These are phyloP conservation scores for Thermomyces lanuginosus DNA, from an alignment of 2,329 filamentous ascomycete genomes.

Conservation along the genomic window DNA sequence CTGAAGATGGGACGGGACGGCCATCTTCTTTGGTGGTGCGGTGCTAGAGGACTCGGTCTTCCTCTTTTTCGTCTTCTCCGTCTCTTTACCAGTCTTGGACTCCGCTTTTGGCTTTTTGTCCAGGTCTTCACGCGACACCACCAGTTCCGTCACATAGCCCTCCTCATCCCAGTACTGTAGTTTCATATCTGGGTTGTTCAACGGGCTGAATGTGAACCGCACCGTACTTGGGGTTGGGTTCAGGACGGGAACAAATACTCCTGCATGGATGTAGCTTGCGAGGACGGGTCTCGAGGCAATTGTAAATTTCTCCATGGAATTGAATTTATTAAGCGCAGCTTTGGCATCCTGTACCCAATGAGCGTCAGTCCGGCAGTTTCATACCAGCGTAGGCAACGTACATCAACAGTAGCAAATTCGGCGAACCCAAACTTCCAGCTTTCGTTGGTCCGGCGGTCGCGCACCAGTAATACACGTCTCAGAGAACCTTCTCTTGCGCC, in stretches of 20 bases:
- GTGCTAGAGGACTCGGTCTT: conserved; percentile 28
- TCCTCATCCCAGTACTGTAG: conserved; percentile 64
- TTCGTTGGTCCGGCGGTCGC: conserved; percentile 53
- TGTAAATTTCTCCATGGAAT: conserved; percentile 57
- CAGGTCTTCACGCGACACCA: conserved; percentile 39
- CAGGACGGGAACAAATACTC: conserved; percentile 63
- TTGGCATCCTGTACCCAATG: conserved; percentile 42
- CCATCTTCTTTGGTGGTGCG: conserved; percentile 27
- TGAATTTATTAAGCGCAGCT: conserved; percentile 55
- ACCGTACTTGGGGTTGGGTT: conserved; percentile 42
- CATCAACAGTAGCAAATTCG: conserved; percentile 58
- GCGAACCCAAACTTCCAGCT: conserved; percentile 73
- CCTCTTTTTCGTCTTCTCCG: conserved; percentile 30
- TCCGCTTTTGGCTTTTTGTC: conserved; percentile 17
- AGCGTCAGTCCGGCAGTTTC: conserved; percentile 3
- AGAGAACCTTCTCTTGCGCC: conserved; percentile 61
- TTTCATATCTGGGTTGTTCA: conserved; percentile 50
- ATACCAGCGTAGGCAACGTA: conserved; percentile 9
- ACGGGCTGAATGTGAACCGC: conserved; percentile 51
- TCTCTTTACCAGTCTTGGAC: conserved; percentile 21
- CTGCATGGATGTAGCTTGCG: conserved; percentile 64
- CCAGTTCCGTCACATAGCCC: conserved; percentile 51
- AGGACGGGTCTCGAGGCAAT: conserved; percentile 57
- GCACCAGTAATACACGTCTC: conserved; percentile 58
- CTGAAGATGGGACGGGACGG: conserved; percentile 48